These are phyloP conservation scores for Sordaria brevicollis DNA, from an alignment of 495 filamentous ascomycete species.

Conservation along the genomic window DNA sequence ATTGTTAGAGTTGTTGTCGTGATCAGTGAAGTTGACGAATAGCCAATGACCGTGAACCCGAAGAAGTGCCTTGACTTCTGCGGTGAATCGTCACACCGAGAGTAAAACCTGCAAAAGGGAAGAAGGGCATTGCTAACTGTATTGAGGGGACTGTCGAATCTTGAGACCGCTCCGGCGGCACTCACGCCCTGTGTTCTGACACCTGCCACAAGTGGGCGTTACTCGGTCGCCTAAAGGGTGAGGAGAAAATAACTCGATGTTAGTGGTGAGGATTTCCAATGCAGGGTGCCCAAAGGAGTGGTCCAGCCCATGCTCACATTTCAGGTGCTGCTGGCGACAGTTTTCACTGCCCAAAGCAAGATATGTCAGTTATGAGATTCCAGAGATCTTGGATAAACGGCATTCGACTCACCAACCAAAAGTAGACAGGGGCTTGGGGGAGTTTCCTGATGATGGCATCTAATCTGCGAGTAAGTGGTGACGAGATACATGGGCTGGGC, in stretches of 20 bases:
- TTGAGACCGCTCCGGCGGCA: constrained; percentile 19
- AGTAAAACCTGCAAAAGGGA: neutral
- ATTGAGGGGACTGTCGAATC: constrained; percentile 10
- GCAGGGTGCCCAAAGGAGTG: neutral
- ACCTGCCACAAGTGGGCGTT: constrained; percentile 32
- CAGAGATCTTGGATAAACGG: neutral
- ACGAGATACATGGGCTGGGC: neutral
- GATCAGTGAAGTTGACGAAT: neutral
- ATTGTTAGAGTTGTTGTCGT: neutral
- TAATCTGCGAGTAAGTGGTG: neutral
- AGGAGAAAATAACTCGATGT: neutral
- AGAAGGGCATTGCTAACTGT: neutral
- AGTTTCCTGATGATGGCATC: neutral
- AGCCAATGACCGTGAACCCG: neutral
- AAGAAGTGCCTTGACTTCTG: neutral
- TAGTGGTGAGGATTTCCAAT: neutral
- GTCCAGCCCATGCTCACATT: constrained; percentile 24
- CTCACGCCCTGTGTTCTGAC: constrained; percentile 10
- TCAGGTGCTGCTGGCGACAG: constrained; percentile 36
- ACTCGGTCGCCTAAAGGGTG: constrained; percentile 31
- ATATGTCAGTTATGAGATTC: constrained; percentile 1
- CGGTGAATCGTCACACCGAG: neutral
- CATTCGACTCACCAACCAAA: constrained; percentile 21
- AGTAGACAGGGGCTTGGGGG: constrained; percentile 5
- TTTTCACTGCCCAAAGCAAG: constrained; percentile 24